Conservation (phyloP, 169 alveolate species). For the Theileria annulata region DNA sequence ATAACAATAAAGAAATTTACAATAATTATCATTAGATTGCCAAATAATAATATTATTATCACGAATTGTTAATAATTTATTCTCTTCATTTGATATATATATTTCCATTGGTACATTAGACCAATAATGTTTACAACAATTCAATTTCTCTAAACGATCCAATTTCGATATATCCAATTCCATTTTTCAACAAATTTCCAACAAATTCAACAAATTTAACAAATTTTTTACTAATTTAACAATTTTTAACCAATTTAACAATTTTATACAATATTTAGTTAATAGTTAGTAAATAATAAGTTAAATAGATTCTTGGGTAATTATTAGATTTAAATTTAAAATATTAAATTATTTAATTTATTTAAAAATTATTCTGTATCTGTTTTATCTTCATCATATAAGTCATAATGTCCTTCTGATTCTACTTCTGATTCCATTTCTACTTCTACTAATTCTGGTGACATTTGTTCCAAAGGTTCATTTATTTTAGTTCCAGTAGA, state of each 20-base stretch:
- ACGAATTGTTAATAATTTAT: neutral
- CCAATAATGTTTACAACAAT: neutral
- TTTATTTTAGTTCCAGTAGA: no score
- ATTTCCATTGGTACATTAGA: slow-evolving; percentile 9
- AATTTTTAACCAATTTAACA: no score
- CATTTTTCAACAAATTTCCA: neutral
- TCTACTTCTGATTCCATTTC: neutral
- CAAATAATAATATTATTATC: neutral
- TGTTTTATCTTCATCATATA: neutral
- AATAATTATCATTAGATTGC: neutral
- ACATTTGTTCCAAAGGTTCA: no score
- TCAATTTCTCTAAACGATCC: neutral
- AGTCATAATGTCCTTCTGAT: neutral
- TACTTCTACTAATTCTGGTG: no score
- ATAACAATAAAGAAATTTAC: neutral
- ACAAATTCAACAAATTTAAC: no score
- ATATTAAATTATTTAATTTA: no score
- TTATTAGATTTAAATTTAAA: no score
- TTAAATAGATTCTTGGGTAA: no score
- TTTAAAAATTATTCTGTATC: neutral
- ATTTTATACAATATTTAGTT: no score
- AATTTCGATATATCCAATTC: neutral
- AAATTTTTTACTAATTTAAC: no score
- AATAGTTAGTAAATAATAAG: no score
- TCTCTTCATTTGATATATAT: neutral